Evolutionary conservation across 441 rosid species (phyloP).

Genomic region (Adansonia madagascariensis): DNA sequence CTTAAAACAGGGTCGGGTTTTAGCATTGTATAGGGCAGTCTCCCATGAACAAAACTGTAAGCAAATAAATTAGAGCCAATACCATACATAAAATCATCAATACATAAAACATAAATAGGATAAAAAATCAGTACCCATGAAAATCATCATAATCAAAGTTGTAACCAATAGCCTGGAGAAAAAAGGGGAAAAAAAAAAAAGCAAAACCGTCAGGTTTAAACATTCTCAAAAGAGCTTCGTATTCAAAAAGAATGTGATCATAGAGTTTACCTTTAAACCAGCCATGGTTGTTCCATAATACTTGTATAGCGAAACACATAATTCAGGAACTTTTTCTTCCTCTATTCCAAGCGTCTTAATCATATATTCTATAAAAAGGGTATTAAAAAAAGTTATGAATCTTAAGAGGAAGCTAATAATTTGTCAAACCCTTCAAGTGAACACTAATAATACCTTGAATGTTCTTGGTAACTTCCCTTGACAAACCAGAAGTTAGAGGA

Average conservation of each 20-base stretch:
- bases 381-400: conserved; percentile 14
- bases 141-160: conserved; percentile 74
- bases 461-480: conserved; percentile 53
- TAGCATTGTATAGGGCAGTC: conserved; percentile 71
- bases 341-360: conserved; percentile 60
- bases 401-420: background rate
- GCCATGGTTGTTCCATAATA: conserved; percentile 87
- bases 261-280: conserved; percentile 67
- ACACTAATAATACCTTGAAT: conserved; percentile 57
- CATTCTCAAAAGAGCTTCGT: background rate
- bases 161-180: conserved; percentile 74
- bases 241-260: background rate
- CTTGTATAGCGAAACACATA: conserved; percentile 60
- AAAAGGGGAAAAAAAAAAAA: background rate
- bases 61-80: conserved; percentile 18
- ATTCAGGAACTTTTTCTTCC: conserved; percentile 55
- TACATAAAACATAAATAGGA: background rate
- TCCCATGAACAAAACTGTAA: conserved; percentile 79
- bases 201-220: background rate
- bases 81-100: background rate
- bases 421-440: background rate
- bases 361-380: conserved; percentile 57
- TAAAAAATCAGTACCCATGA: conserved; percentile 56
- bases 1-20: conserved; percentile 83
- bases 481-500: conserved; percentile 66